phyloP scores from a whole-genome alignment of 2,329 filamentous ascomycete genomes.

The Nemania diffusa region DNA sequence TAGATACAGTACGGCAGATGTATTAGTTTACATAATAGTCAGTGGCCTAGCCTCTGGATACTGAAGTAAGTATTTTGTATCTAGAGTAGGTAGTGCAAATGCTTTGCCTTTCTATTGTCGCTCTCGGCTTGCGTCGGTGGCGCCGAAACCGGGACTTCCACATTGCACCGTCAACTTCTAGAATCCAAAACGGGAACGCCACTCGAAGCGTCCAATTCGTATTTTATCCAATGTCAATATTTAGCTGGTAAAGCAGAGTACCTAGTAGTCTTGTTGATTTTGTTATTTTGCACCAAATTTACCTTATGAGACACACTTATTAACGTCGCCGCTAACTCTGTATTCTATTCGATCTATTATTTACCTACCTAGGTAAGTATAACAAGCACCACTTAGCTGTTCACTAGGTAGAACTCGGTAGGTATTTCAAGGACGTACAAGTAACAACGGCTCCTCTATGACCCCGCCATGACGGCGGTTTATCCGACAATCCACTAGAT shows the following conservation, averaged over 20 bases:
- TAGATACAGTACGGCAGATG: not conserved
- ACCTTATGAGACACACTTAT: not conserved
- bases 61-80: not conserved
- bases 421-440: too few relatives aligned
- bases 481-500: slow-evolving; percentile 1
- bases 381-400: not conserved
- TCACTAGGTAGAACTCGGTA: too few relatives aligned
- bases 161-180: not conserved
- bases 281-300: not conserved
- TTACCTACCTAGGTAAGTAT: slow-evolving; percentile 1
- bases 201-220: not conserved
- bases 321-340: not conserved
- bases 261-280: not conserved
- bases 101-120: not conserved
- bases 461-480: slow-evolving; percentile 11
- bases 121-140: slow-evolving; percentile 26
- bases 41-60: not conserved
- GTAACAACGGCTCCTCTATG: not conserved
- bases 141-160: slow-evolving; percentile 22
- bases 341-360: not conserved
- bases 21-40: not conserved
- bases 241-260: too few relatives aligned
- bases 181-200: not conserved
- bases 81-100: not conserved
- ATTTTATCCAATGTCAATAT: not conserved